Base-by-base conservation (phyloP, 768 basidiomycete genomes). In the Phallus indusiatus region DNA sequence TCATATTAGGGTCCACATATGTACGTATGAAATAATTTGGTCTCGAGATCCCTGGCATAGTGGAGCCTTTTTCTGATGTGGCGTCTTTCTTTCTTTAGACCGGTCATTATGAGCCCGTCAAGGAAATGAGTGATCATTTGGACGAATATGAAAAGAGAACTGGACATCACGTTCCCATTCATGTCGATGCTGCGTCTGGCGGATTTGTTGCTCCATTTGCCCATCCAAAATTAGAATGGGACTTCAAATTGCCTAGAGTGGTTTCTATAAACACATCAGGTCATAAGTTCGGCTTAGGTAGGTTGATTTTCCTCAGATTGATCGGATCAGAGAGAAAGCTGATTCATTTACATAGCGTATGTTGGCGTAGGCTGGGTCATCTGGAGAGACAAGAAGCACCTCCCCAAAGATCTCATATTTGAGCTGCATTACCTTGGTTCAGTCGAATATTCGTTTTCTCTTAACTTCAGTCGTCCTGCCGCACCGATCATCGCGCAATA, bases 81-180 rank as follows among this genome's bases (percentile, higher is more conserved):
- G 7, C 28, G 63, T 6, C 17, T 7, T 12, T 21, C n/a, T 46
- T 21, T 53, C 20, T 24, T 64, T 47, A 63, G 68, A 81, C 81
- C 6, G 81, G 78, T n/a, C 75, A 75, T 64, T 82, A 77, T 65
- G 94, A 95, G 65, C 83, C 86, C 12, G 93, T 96, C 34, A 81
- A 88, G 68, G 88, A 86, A 68, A 89, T 96, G 83, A 76, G 86
- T 1, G 83, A 85, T 47, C 76, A 89, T 10, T 74, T 92, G 69
- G 76, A 78, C 73, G 76, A 72, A 60, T 84, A 81, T 65, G 77
- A 85, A 68, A 67, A 53, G 18, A 65, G 70, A 61, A 78, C 75
- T 0, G 78, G 77, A n/a, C 65, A 68, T 61, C 69, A 68, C 52
- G 73, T 78, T 34, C 76, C 79, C 20, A 76, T 79, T 61, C 77